phyloP scores from a whole-genome alignment of 306 rosid species.

The Rosa persica region DNA sequence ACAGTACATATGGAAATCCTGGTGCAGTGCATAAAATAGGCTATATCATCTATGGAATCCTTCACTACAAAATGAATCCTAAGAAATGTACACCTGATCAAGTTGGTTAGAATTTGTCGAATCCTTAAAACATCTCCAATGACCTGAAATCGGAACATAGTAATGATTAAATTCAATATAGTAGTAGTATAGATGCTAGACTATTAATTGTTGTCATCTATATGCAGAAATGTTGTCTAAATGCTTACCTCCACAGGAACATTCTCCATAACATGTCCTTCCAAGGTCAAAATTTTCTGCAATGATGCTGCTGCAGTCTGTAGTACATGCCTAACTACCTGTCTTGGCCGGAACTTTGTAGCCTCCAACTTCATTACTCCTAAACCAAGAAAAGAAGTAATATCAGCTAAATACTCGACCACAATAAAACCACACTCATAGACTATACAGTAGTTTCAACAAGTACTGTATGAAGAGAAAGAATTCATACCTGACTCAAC shows the following conservation, averaged over 20 bases:
- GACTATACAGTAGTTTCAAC: neutral
- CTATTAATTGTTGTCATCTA: neutral
- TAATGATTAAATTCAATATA: neutral
- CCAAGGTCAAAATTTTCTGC: slow-evolving; percentile 76
- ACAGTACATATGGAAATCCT: neutral
- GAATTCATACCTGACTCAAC: slow-evolving; percentile 77
- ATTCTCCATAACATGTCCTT: slow-evolving; percentile 86
- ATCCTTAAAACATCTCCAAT: slow-evolving; percentile 90
- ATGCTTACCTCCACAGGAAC: slow-evolving; percentile 81
- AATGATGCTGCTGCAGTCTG: slow-evolving; percentile 97
- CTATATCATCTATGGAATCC: neutral
- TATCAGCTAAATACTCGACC: neutral
- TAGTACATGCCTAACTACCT: slow-evolving; percentile 87
- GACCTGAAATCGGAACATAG: slow-evolving; percentile 49
- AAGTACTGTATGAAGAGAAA: slow-evolving; percentile 5
- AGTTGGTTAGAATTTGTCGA: slow-evolving; percentile 90
- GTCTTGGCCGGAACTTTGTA: slow-evolving; percentile 84
- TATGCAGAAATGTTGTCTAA: neutral
- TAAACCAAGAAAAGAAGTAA: slow-evolving; percentile 23
- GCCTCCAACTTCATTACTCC: slow-evolving; percentile 97
- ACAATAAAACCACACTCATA: neutral
- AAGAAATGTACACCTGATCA: slow-evolving; percentile 56
- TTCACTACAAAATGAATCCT: neutral
- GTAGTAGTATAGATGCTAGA: neutral
- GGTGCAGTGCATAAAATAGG: neutral